Conservation (phyloP, 306 rosid species). For the Oxytropis ochrocephala region DNA sequence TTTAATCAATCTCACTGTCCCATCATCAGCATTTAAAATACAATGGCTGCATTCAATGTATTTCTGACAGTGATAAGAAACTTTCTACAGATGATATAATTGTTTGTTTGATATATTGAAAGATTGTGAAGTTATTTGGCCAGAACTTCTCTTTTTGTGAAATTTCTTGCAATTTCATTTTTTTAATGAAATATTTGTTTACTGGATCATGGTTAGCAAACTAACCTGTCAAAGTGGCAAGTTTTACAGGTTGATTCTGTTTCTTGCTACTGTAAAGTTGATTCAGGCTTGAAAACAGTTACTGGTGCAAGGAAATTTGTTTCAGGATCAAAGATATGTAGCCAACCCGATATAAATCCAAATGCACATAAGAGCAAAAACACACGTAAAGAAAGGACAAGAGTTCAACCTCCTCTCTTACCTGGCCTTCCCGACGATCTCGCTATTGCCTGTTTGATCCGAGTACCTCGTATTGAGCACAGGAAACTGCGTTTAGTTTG, state of each 20-base stretch:
- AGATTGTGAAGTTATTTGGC: not conserved
- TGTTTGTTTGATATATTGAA: not conserved
- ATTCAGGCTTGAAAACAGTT: slow-evolving; percentile 82
- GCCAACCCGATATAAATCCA: slow-evolving; percentile 92
- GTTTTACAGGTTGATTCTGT: slow-evolving; percentile 82
- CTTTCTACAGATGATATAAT: not conserved
- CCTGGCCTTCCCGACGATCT: slow-evolving; percentile 99
- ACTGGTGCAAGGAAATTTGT: slow-evolving; percentile 92
- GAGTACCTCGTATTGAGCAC: slow-evolving; percentile 87
- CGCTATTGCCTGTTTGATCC: slow-evolving; percentile 86
- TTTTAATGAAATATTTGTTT: not conserved
- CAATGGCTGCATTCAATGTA: not conserved
- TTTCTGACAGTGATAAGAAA: not conserved
- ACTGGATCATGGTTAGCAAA: not conserved
- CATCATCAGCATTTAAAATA: not conserved
- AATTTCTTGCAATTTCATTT: not conserved
- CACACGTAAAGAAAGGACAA: slow-evolving; percentile 66
- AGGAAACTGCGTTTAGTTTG: slow-evolving; percentile 75
- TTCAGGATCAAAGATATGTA: slow-evolving; percentile 85
- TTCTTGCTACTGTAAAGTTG: slow-evolving; percentile 94
- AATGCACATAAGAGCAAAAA: slow-evolving; percentile 70
- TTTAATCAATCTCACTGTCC: not conserved
- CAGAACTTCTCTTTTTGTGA: not conserved
- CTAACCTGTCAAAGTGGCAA: slow-evolving; percentile 23
- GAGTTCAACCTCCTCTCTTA: slow-evolving; percentile 78